These are phyloP conservation scores for Cordyceps cateniannulata DNA, from an alignment of 2,329 filamentous ascomycete species.

Conservation along the genomic window DNA sequence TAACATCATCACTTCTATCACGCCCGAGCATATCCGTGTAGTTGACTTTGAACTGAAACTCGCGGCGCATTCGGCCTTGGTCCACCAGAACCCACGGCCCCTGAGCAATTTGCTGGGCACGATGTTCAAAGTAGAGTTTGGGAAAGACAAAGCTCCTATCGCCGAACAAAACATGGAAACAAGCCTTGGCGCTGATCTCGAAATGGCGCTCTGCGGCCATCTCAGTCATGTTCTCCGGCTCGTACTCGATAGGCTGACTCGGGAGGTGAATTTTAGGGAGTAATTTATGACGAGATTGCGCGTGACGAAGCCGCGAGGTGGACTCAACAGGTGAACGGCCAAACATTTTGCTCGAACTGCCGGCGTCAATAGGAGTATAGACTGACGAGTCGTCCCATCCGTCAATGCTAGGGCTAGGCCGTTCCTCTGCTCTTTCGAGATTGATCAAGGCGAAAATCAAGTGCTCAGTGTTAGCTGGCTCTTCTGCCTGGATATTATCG, in stretches of 20 bases:
- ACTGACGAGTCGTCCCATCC: constrained; percentile 83
- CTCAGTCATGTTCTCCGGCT: constrained; percentile 73
- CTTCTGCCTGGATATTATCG: constrained; percentile 67
- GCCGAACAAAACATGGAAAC: constrained; percentile 94
- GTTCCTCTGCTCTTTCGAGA: constrained; percentile 60
- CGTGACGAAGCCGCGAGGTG: constrained; percentile 29
- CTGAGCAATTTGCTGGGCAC: constrained; percentile 74
- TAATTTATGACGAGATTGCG: constrained; percentile 28
- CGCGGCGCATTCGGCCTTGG: constrained; percentile 63
- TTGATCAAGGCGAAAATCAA: constrained; percentile 67
- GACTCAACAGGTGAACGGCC: constrained; percentile 27
- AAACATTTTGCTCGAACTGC: constrained; percentile 35
- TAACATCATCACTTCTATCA: constrained; percentile 54
- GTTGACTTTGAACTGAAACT: constrained; percentile 75
- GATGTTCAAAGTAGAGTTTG: constrained; percentile 77
- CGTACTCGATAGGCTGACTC: constrained; percentile 71
- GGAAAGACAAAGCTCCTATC: constrained; percentile 95
- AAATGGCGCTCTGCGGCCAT: constrained; percentile 75
- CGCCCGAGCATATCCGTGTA: constrained; percentile 59
- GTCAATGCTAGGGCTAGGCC: constrained; percentile 65
- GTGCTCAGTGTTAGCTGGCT: constrained; percentile 61
- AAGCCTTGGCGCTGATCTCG: constrained; percentile 84
- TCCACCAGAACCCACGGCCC: constrained; percentile 75
- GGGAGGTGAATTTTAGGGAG: constrained; percentile 75
- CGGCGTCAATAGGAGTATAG: constrained; percentile 52